phyloP scores from a whole-genome alignment of 2,329 filamentous ascomycete species.

The Aureobasidium sp. region DNA sequence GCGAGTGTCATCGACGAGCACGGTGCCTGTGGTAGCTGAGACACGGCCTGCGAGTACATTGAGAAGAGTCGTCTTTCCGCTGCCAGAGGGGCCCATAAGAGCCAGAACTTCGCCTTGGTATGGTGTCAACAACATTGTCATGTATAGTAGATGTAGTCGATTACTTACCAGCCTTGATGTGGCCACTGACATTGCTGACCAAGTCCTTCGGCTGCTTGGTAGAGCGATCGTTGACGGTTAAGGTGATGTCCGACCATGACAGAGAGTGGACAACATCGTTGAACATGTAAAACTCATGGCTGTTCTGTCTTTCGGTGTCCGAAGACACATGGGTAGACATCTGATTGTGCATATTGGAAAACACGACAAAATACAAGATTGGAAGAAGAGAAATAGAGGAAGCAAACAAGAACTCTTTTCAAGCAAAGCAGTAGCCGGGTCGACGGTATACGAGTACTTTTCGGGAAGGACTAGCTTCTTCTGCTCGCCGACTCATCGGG shows the following conservation, averaged over 20 bases:
- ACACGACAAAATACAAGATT: neutral
- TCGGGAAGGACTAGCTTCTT: neutral
- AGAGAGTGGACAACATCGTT: slow-evolving; percentile 54
- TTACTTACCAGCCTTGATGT: slow-evolving; percentile 30
- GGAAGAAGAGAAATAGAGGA: neutral
- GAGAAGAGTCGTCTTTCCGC: slow-evolving; percentile 74
- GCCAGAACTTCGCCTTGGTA: slow-evolving; percentile 60
- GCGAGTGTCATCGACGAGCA: slow-evolving; percentile 52
- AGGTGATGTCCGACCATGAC: slow-evolving; percentile 54
- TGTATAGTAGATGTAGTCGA: no score
- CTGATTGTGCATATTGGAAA: neutral
- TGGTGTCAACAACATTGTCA: neutral
- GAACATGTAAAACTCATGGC: slow-evolving; percentile 33
- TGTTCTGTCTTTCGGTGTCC: slow-evolving; percentile 4
- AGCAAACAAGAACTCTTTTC: neutral
- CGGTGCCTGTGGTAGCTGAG: slow-evolving; percentile 39
- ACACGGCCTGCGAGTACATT: slow-evolving; percentile 62
- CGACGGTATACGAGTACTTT: neutral
- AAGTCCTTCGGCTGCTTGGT: slow-evolving; percentile 52
- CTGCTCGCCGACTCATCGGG: neutral
- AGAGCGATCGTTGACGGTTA: slow-evolving; percentile 58
- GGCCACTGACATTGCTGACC: slow-evolving; percentile 49
- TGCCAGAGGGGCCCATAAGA: slow-evolving; percentile 61
- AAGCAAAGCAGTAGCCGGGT: neutral
- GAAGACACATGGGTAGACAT: neutral